These are phyloP conservation scores for Sporobolus alterniflorus DNA, from an alignment of 202 grass and related monocot genomes.

Conservation along the genomic window DNA sequence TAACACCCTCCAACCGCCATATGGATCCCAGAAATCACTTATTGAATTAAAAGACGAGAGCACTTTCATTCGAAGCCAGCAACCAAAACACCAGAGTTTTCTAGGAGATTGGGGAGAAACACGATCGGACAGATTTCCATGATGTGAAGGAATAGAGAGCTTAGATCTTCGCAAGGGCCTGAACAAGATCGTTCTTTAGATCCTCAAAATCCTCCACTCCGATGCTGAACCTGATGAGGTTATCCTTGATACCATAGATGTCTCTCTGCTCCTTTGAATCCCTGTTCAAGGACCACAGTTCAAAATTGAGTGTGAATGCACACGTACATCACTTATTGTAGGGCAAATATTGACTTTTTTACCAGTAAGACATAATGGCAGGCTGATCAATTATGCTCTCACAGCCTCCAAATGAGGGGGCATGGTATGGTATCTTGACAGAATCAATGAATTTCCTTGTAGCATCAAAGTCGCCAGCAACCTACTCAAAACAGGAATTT, in stretches of 20 bases:
- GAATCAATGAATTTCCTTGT: conserved; percentile 94
- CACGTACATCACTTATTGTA: not conserved
- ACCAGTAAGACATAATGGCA: conserved; percentile 99
- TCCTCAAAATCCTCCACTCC: conserved; percentile 95
- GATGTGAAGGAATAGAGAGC: not conserved
- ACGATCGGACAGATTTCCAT: conserved; percentile 11
- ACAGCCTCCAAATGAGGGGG: conserved; percentile 96
- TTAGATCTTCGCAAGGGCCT: conserved; percentile 86
- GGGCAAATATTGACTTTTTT: conserved; percentile 14
- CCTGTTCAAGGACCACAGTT: conserved; percentile 51
- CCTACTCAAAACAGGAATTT: conserved; percentile 41
- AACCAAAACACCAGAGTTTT: not conserved
- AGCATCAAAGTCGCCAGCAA: conserved; percentile 79
- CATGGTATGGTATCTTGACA: conserved; percentile 92
- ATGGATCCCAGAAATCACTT: not conserved
- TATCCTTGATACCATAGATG: conserved; percentile 97
- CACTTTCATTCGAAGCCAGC: conserved; percentile 35
- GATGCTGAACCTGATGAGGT: conserved; percentile 97
- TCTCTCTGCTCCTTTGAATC: conserved; percentile 84
- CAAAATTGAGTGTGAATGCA: not conserved
- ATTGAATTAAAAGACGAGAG: not conserved
- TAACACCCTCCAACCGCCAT: not conserved
- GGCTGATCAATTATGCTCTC: conserved; percentile 98
- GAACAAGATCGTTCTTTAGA: conserved; percentile 88
- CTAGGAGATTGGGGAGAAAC: not conserved